A percentile compares a stretch with the other conserved stretches of the same genome.
Conservation (phyloP, 2,329 filamentous ascomycete genomes). For the Colletotrichum graminicola region DNA sequence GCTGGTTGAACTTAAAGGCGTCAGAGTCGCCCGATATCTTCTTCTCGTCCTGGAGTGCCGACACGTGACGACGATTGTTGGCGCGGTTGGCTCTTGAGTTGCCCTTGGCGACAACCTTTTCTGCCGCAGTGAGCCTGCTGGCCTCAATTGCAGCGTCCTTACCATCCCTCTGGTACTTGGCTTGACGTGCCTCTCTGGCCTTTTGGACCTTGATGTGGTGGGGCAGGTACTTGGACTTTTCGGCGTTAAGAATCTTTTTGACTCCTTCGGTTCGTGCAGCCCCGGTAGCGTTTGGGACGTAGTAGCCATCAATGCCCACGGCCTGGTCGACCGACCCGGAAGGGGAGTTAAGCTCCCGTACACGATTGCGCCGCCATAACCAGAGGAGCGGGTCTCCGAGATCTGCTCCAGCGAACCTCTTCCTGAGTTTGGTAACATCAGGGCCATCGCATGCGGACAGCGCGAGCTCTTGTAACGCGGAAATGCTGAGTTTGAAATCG, state of each 20-base stretch:
- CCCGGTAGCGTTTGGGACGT: slow-evolving; percentile 87
- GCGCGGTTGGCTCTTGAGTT: slow-evolving; percentile 94
- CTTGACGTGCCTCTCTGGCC: slow-evolving; percentile 90
- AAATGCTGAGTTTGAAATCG: slow-evolving; percentile 60
- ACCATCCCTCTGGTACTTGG: slow-evolving; percentile 74
- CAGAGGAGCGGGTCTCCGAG: slow-evolving; percentile 66
- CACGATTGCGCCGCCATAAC: slow-evolving; percentile 68
- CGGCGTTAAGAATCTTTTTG: slow-evolving; percentile 95
- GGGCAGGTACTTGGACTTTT: slow-evolving; percentile 97
- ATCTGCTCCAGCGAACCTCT: slow-evolving; percentile 58
- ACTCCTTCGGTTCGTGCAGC: slow-evolving; percentile 92
- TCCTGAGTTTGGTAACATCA: slow-evolving; percentile 62
- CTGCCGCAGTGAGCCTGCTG: slow-evolving; percentile 76
- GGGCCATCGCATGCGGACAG: slow-evolving; percentile 62
- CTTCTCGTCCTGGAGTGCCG: slow-evolving; percentile 96
- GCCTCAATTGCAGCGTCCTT: slow-evolving; percentile 79
- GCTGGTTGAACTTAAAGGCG: slow-evolving; percentile 96
- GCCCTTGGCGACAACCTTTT: slow-evolving; percentile 86
- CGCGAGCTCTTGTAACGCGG: slow-evolving; percentile 58
- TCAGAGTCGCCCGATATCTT: slow-evolving; percentile 89
- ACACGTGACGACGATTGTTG: slow-evolving; percentile 93
- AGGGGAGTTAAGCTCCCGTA: slow-evolving; percentile 66
- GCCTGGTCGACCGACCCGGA: slow-evolving; percentile 48
- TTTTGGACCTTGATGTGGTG: slow-evolving; percentile 97
- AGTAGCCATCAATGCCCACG: slow-evolving; percentile 72